Conservation (phyloP, 371 early-diverging fungal species). For the Zopfochytrium polystomum region DNA sequence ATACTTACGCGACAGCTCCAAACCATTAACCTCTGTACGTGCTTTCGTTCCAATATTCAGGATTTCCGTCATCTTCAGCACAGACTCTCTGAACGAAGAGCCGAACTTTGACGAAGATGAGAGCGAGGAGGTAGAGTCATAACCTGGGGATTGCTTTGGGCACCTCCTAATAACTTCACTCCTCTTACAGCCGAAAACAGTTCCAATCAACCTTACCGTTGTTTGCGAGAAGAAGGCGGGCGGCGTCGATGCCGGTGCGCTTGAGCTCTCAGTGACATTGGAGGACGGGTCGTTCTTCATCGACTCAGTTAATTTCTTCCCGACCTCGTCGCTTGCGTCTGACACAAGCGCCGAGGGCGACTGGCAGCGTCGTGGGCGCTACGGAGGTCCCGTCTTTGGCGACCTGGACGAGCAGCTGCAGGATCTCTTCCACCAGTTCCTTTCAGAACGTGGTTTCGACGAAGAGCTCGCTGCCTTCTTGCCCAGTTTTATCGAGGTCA, state of each 20-base stretch:
- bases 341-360: slow-evolving; percentile 81
- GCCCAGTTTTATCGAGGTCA: slow-evolving; percentile 83
- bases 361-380: slow-evolving; percentile 84
- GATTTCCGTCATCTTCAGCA: slow-evolving; percentile 80
- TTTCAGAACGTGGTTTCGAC: slow-evolving; percentile 86
- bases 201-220: slow-evolving; percentile 75
- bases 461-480: slow-evolving; percentile 78
- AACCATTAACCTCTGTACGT: background rate
- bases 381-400: slow-evolving; percentile 88
- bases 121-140: slow-evolving; percentile 26
- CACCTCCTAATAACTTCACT: background rate
- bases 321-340: slow-evolving; percentile 62
- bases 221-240: slow-evolving; percentile 56
- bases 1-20: background rate
- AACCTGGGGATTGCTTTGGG: background rate
- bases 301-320: slow-evolving; percentile 73
- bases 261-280: slow-evolving; percentile 58
- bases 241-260: slow-evolving; percentile 65
- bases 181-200: slow-evolving; percentile 55
- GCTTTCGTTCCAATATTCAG: slow-evolving; percentile 34
- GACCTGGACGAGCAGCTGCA: slow-evolving; percentile 87
- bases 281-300: slow-evolving; percentile 85
- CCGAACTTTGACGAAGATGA: slow-evolving; percentile 48
- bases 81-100: slow-evolving; percentile 72
- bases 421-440: slow-evolving; percentile 73